A percentile compares a stretch with the other conserved stretches of the same genome.
Evolutionary conservation across 495 filamentous ascomycete species (phyloP).

Genomic region (Podospora comata): DNA sequence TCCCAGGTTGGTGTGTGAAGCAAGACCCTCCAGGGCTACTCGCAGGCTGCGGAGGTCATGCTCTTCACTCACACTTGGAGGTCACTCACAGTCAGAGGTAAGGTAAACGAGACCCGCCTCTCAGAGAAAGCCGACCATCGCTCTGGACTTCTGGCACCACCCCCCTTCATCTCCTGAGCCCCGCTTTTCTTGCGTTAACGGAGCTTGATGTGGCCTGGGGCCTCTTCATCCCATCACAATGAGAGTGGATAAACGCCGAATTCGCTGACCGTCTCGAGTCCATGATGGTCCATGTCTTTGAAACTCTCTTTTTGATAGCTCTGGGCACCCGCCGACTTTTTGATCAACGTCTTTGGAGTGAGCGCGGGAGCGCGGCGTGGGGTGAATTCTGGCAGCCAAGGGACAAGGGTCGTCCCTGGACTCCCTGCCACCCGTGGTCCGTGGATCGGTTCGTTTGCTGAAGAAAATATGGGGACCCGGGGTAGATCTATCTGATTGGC

Average conservation of each 20-base stretch:
- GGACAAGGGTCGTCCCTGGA: constrained; percentile 15
- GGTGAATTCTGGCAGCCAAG: constrained; percentile 13
- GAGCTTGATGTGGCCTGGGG: not conserved
- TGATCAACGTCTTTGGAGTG: not conserved
- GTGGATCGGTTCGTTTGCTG: not conserved
- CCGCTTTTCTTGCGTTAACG: constrained; percentile 4
- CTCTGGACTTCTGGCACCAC: not conserved
- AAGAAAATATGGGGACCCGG: constrained; percentile 18
- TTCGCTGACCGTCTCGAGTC: not conserved
- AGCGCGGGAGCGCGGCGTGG: constrained; percentile 19
- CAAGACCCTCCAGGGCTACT: not conserved
- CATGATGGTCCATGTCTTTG: not conserved
- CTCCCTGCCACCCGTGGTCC: not conserved
- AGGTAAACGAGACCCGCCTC: not conserved
- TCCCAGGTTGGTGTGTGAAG: constrained; percentile 5
- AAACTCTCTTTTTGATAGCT: not conserved
- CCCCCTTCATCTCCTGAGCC: constrained; percentile 4
- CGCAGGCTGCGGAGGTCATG: constrained; percentile 9
- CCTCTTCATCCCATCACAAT: not conserved
- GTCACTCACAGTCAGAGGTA: not conserved
- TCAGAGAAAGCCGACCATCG: not conserved
- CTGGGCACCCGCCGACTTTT: not conserved
- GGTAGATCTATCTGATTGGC: constrained; percentile 16
- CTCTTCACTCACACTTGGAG: not conserved
- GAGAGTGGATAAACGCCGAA: not conserved